Base-by-base conservation (phyloP, 176 grass and related monocot species). In the Triticum turgidum region DNA sequence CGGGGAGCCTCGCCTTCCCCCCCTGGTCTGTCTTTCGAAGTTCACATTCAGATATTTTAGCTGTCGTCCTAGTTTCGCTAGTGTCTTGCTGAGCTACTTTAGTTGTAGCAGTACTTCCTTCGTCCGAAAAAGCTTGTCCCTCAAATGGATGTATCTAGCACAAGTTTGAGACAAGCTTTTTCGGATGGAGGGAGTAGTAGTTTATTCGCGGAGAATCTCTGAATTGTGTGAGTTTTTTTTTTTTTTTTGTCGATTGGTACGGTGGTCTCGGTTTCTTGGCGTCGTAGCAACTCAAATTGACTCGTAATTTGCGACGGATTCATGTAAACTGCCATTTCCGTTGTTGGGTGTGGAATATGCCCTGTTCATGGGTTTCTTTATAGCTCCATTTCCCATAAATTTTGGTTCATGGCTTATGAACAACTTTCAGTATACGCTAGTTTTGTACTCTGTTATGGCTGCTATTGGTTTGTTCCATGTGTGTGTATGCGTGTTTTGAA, bases 1-100 rank as follows among this genome's bases (percentile, higher is more conserved):
- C 17, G 73, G 73, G 18, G 44, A 51, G 73, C 45, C 24, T 74
- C 41, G 3, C 11, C 15, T 32, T 10, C 2, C 7, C 45, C 42
- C 29, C 29, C 6, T 11, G 7, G 24, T 5, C 1, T 14, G 21
- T 49, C 72, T 75, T 49, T 75, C 9, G 3, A 51, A 76, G 73
- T 76, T 76, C 42, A 75, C 41, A 49, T 74, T 76, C 72, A 49
- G 72, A 75, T 75, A 76, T 29, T 49, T 75, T 75, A 9, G 72
- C 27, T 75, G 17, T 8, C 42, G 42, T 51, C n/a, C 11, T 49
- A 47, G 41, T 17, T 49, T 4, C 41, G 5, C 69, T 4, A 71
- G 34, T 71, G 17, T 13, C 69, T 41, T 66, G 15, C 15, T 54
- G 51, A 74, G 12, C 6, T 29, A 49, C 12, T 74, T 49, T 47